Conservation (phyloP, 768 basidiomycete genomes). For the Lanmaoa rubissima region DNA sequence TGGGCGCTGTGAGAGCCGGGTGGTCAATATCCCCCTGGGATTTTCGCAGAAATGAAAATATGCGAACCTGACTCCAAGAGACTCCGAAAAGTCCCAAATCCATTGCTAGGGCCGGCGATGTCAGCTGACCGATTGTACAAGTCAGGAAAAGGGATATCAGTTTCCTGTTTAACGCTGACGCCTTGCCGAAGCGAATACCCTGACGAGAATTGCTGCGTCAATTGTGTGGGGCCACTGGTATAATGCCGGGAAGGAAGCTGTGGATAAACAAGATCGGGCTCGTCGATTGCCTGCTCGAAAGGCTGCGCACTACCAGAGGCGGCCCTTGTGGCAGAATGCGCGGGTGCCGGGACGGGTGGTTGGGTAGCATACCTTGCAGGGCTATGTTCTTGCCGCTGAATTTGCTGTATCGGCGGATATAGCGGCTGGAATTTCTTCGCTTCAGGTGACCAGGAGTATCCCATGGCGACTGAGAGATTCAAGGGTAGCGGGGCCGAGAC, state of each 20-base stretch:
- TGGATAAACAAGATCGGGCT: slow-evolving; percentile 25
- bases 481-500: slow-evolving; percentile 32
- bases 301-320: slow-evolving; percentile 15
- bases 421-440: slow-evolving; percentile 37
- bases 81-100: slow-evolving; percentile 20
- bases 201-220: slow-evolving; percentile 21
- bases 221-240: slow-evolving; percentile 15
- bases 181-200: slow-evolving; percentile 25
- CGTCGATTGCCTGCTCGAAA: slow-evolving; percentile 29
- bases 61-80: slow-evolving; percentile 32
- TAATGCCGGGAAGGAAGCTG: slow-evolving; percentile 26
- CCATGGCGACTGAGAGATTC: slow-evolving; percentile 33
- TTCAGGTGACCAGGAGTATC: slow-evolving; percentile 32
- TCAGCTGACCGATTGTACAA: slow-evolving; percentile 25
- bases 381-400: slow-evolving; percentile 26
- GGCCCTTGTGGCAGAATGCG: slow-evolving; percentile 12
- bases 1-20: slow-evolving; percentile 14
- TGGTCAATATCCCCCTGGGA: slow-evolving; percentile 4
- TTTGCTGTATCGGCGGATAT: slow-evolving; percentile 33
- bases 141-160: slow-evolving; percentile 26
- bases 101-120: slow-evolving; percentile 21
- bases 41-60: not conserved
- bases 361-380: slow-evolving; percentile 19
- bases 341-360: slow-evolving; percentile 10
- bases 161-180: slow-evolving; percentile 29